Evolutionary conservation across 2,329 filamentous ascomycete species (phyloP).

Genomic region (Didymella exigua): DNA sequence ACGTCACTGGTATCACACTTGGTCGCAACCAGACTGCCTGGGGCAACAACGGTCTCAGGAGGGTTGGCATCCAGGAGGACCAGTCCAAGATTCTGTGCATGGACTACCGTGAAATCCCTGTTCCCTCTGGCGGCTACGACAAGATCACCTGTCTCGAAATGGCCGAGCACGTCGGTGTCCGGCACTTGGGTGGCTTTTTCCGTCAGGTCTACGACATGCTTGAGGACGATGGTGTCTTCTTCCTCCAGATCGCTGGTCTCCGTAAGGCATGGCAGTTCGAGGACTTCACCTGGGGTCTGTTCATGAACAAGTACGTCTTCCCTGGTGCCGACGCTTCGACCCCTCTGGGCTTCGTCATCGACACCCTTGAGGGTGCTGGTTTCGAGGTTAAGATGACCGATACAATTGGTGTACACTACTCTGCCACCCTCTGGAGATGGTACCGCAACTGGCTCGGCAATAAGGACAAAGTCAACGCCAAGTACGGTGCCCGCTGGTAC

Average conservation of each 20-base stretch:
- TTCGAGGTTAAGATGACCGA: constrained; percentile 92
- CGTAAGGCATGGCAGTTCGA: constrained; percentile 97
- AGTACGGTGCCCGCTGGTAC: constrained; percentile 96
- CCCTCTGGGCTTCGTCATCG: constrained; percentile 84
- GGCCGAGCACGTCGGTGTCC: constrained; percentile 97
- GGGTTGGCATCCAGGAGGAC: constrained; percentile 78
- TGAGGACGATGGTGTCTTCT: constrained; percentile 94
- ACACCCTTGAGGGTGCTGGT: constrained; percentile 82
- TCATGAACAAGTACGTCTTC: constrained; percentile 99
- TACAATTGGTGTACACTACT: constrained; percentile 96
- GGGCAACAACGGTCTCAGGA: constrained; percentile 89
- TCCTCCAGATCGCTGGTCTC: constrained; percentile 92
- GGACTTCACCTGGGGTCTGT: constrained; percentile 96
- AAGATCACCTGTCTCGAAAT: constrained; percentile 98
- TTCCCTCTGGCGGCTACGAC: constrained; percentile 78
- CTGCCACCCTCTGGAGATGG: constrained; percentile 95
- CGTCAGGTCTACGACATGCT: constrained; percentile 93
- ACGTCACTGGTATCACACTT: constrained; percentile 87
- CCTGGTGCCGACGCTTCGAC: constrained; percentile 95
- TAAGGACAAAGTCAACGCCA: constrained; percentile 87
- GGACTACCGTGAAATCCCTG: constrained; percentile 94
- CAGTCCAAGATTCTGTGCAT: constrained; percentile 94
- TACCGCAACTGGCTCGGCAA: constrained; percentile 98
- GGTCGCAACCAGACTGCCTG: constrained; percentile 96
- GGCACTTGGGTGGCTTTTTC: constrained; percentile 81